phyloP scores from a whole-genome alignment of 2,329 filamentous ascomycete species.

The Nemania abortiva region DNA sequence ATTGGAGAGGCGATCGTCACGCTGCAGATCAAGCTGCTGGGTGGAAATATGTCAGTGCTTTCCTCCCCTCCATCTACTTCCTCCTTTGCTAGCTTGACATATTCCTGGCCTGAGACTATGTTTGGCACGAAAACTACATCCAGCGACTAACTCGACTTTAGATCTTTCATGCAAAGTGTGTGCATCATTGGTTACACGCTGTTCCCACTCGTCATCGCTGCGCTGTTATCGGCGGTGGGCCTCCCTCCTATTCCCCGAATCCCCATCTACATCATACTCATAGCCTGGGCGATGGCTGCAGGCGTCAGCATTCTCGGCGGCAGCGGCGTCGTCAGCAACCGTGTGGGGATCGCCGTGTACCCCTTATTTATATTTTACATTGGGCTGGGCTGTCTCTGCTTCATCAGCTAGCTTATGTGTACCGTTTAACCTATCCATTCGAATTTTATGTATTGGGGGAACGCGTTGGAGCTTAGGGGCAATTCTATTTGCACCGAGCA shows the following conservation, averaged over 20 bases:
- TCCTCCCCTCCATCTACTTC: slow-evolving; percentile 43
- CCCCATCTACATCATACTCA: slow-evolving; percentile 88
- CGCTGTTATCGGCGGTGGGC: slow-evolving; percentile 85
- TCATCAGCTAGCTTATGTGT: slow-evolving; percentile 79
- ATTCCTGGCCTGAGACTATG: slow-evolving; percentile 3
- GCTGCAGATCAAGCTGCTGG: slow-evolving; percentile 95
- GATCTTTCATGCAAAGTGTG: slow-evolving; percentile 96
- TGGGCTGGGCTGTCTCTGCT: slow-evolving; percentile 92
- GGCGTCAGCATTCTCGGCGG: slow-evolving; percentile 96
- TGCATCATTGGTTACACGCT: slow-evolving; percentile 99
- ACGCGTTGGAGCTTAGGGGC: background rate
- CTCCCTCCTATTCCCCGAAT: slow-evolving; percentile 85
- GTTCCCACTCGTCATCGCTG: slow-evolving; percentile 94
- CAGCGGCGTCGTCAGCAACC: slow-evolving; percentile 94
- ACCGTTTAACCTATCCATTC: background rate
- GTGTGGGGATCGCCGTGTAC: slow-evolving; percentile 93
- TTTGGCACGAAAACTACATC: background rate
- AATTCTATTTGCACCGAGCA: background rate
- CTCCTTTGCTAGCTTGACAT: background rate
- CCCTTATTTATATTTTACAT: slow-evolving; percentile 96
- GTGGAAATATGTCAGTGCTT: slow-evolving; percentile 89
- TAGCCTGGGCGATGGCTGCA: slow-evolving; percentile 93
- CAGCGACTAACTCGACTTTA: slow-evolving; percentile 56
- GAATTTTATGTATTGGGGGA: slow-evolving; percentile 9
- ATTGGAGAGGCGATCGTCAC: slow-evolving; percentile 96